Percentiles rank a stretch among this genome's conserved stretches.
phyloP scores from a whole-genome alignment of 306 rosid genomes.

The Bauhinia variegata region DNA sequence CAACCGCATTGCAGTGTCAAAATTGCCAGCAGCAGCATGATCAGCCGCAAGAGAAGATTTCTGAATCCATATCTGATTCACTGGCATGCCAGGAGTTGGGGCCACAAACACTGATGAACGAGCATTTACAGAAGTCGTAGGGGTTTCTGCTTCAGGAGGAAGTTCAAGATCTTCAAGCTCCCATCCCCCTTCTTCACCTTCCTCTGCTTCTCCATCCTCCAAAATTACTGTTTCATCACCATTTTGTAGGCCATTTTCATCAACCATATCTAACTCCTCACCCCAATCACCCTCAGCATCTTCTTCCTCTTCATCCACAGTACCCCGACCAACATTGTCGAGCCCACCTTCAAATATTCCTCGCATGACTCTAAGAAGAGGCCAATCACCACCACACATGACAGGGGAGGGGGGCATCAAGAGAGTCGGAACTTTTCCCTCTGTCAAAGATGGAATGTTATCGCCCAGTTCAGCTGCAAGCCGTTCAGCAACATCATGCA shows the following conservation, averaged over 20 bases:
- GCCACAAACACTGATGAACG: constrained; percentile 68
- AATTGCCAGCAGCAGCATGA: constrained; percentile 93
- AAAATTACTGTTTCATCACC: constrained; percentile 64
- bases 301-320: constrained; percentile 71
- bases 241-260: constrained; percentile 65
- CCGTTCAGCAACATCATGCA: constrained; percentile 77
- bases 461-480: constrained; percentile 84
- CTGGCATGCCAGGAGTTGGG: constrained; percentile 93
- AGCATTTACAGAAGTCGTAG: constrained; percentile 60
- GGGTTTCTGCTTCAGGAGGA: constrained; percentile 82
- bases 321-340: constrained; percentile 51
- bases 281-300: constrained; percentile 78
- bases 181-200: constrained; percentile 86
- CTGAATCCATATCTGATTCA: constrained; percentile 89
- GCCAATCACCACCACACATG: constrained; percentile 87
- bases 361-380: constrained; percentile 82
- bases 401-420: constrained; percentile 77
- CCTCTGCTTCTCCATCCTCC: constrained; percentile 73
- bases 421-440: constrained; percentile 73
- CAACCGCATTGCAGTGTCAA: constrained; percentile 90
- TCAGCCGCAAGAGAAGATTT: constrained; percentile 94
- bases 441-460: constrained; percentile 70
- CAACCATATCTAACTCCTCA: constrained; percentile 78
- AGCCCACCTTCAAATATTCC: constrained; percentile 89
- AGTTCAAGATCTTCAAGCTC: constrained; percentile 88